A percentile compares a stretch with the other conserved stretches of the same genome.
Conservation (phyloP, 768 basidiomycete species). For the Epithele typhae region DNA sequence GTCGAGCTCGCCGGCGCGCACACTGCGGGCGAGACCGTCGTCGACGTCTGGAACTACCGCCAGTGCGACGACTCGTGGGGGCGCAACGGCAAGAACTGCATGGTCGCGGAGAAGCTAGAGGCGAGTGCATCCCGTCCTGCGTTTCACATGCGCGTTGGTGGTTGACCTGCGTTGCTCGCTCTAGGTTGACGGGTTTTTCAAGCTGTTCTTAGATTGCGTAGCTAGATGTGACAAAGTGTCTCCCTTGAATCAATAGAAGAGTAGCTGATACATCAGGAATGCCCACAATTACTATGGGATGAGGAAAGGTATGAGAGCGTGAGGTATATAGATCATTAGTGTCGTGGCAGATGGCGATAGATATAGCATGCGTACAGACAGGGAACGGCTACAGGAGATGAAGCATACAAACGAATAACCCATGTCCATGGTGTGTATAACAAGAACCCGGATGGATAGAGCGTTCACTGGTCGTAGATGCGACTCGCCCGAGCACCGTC, state of each 20-base stretch:
- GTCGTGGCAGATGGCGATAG: background rate
- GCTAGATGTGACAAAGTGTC: conserved; percentile 53
- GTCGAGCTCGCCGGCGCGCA: conserved; percentile 69
- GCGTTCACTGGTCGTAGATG: conserved; percentile 22
- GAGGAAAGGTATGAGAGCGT: background rate
- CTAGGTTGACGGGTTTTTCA: conserved; percentile 63
- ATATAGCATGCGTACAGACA: conserved; percentile 1
- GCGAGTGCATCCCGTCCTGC: conserved; percentile 42
- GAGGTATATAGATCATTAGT: conserved; percentile 6
- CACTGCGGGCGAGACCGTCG: conserved; percentile 73
- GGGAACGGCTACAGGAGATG: too few relatives aligned
- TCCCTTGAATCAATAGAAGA: conserved; percentile 46
- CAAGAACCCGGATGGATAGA: background rate
- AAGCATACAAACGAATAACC: background rate
- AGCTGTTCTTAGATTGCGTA: conserved; percentile 58
- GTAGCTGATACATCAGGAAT: background rate
- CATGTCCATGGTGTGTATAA: background rate
- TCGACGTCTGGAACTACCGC: conserved; percentile 69
- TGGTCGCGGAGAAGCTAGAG: conserved; percentile 63
- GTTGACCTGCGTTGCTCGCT: conserved; percentile 2
- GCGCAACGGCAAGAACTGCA: conserved; percentile 65
- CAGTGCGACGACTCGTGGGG: conserved; percentile 69
- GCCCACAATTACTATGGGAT: background rate
- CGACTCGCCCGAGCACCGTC: conserved; percentile 47
- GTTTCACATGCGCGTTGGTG: background rate